phyloP scores from a whole-genome alignment of 257 asterid genomes.

The Nicotiana knightiana region DNA sequence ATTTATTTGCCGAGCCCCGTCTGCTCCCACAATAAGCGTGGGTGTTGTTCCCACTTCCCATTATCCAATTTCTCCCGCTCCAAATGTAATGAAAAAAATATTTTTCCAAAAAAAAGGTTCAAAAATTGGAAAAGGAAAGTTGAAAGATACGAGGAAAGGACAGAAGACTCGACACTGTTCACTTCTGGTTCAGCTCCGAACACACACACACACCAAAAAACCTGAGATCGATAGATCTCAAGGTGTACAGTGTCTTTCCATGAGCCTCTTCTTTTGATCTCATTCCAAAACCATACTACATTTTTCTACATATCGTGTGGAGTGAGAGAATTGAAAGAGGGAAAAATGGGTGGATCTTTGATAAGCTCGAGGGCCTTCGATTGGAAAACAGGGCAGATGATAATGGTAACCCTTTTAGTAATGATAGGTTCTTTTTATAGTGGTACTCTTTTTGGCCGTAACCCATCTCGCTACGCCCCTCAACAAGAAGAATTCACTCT shows the following conservation, averaged over 20 bases:
- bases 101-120: too few species aligned
- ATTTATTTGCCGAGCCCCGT: too few species aligned
- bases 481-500: constrained; percentile 21
- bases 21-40: too few species aligned
- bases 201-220: not conserved
- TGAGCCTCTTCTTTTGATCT: not conserved
- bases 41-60: too few species aligned
- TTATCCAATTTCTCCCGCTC: too few species aligned
- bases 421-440: constrained; percentile 77
- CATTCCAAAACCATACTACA: not conserved
- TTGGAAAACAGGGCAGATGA: constrained; percentile 68
- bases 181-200: not conserved
- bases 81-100: too few species aligned
- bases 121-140: too few species aligned
- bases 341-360: constrained; percentile 9
- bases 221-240: not conserved
- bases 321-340: not conserved
- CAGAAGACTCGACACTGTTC: not conserved
- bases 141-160: too few species aligned
- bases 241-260: not conserved
- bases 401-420: constrained; percentile 53
- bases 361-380: constrained; percentile 56
- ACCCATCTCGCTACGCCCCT: constrained; percentile 23
- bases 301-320: not conserved
- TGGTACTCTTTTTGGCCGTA: constrained; percentile 67